These are phyloP conservation scores for Melaleuca quinquenervia DNA, from an alignment of 345 rosid genomes.

Conservation along the genomic window DNA sequence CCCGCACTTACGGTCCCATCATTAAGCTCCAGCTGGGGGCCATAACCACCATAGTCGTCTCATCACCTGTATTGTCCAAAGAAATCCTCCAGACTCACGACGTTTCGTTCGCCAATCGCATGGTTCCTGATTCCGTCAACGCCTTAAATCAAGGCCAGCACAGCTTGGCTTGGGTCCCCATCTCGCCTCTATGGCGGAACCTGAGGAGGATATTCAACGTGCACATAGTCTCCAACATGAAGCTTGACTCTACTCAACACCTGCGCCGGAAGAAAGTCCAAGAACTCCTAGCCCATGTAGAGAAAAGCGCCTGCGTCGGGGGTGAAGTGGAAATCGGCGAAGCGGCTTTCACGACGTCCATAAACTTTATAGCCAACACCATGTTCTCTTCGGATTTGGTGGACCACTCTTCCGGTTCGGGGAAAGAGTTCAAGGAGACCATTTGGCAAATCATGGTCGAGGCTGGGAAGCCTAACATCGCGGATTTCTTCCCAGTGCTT, in stretches of 20 bases:
- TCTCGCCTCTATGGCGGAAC: conserved; percentile 7
- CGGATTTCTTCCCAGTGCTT: conserved; percentile 21
- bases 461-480: conserved; percentile 18
- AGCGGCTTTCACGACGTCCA: conserved; percentile 19
- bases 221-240: conserved; percentile 3
- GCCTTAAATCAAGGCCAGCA: background rate
- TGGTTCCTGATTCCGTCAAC: background rate
- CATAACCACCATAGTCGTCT: conserved; percentile 7
- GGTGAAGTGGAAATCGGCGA: conserved; percentile 26
- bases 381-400: conserved; percentile 32
- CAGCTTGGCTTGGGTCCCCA: conserved; percentile 1
- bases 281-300: conserved; percentile 9
- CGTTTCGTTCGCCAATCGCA: background rate
- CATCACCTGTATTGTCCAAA: conserved; percentile 4
- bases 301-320: conserved; percentile 5
- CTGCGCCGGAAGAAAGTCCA: conserved; percentile 3
- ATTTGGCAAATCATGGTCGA: conserved; percentile 20
- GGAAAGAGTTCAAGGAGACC: conserved; percentile 14
- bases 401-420: conserved; percentile 2
- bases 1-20: conserved; percentile 15
- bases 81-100: conserved; percentile 17
- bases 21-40: conserved; percentile 11
- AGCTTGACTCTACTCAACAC: conserved; percentile 5
- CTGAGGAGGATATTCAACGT: conserved; percentile 7
- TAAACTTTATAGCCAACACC: conserved; percentile 29